A percentile compares a stretch with the other conserved stretches of the same genome.
These are phyloP conservation scores for Metschnikowia similis DNA, from an alignment of 805 yeast genomes.

Conservation along the genomic window DNA sequence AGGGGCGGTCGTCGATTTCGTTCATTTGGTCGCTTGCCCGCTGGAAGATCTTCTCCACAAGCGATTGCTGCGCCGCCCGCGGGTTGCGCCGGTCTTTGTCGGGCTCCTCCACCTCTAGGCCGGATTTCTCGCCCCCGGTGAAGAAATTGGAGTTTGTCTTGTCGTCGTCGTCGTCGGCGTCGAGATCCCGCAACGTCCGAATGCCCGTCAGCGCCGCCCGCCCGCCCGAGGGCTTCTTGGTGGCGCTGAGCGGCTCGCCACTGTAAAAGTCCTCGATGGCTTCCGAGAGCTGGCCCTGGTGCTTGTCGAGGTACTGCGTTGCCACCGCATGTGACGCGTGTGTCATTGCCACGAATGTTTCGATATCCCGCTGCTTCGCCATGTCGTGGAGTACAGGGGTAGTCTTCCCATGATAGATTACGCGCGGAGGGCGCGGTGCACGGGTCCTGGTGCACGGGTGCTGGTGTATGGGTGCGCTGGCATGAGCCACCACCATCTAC, in stretches of 20 bases:
- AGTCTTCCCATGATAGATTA: too few relatives aligned
- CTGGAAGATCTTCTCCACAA: constrained; percentile 65
- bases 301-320: constrained; percentile 35
- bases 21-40: constrained; percentile 50
- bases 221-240: neutral
- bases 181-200: constrained; percentile 39
- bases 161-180: constrained; percentile 49
- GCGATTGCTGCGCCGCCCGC: constrained; percentile 30
- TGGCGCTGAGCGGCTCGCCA: constrained; percentile 5
- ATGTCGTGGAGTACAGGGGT: constrained; percentile 7
- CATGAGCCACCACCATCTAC: too few relatives aligned
- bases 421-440: neutral
- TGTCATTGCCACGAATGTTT: constrained; percentile 36
- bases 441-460: neutral
- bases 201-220: constrained; percentile 21
- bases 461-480: too few relatives aligned
- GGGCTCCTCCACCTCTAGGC: constrained; percentile 76
- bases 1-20: constrained; percentile 33
- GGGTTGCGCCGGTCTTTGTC: constrained; percentile 37
- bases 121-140: constrained; percentile 74
- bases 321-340: constrained; percentile 32
- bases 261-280: constrained; percentile 43
- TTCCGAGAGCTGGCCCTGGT: constrained; percentile 32
- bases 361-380: constrained; percentile 21
- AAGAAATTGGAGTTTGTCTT: constrained; percentile 52